phyloP scores from a whole-genome alignment of 306 rosid species.

The Acmispon strigosus region DNA sequence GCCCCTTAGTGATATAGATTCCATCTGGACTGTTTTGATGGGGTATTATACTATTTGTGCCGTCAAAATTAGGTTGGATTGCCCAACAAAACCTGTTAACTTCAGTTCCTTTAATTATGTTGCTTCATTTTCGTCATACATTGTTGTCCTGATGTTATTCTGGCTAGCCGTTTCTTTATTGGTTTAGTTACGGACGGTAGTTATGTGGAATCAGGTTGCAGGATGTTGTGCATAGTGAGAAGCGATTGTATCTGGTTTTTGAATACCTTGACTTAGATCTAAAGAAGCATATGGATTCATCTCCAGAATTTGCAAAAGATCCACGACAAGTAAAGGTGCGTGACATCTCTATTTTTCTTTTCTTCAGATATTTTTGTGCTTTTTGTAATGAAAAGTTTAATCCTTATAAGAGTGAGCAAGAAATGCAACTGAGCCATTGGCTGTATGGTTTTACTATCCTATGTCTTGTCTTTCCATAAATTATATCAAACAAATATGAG shows the following conservation, averaged over 20 bases:
- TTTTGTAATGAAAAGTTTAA: neutral
- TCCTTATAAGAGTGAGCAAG: neutral
- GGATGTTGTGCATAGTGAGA: constrained; percentile 94
- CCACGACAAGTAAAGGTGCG: constrained; percentile 73
- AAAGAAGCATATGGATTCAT: constrained; percentile 96
- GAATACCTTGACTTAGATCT: constrained; percentile 96
- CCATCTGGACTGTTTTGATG: neutral
- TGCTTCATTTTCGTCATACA: neutral
- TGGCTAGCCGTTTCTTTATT: constrained; percentile 1
- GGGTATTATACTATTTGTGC: neutral
- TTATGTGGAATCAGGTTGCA: constrained; percentile 54
- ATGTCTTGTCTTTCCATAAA: constrained; percentile 2
- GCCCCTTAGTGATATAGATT: neutral
- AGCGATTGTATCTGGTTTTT: constrained; percentile 89
- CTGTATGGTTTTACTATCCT: neutral
- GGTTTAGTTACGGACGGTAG: neutral
- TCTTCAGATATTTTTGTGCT: neutral
- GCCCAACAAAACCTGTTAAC: neutral
- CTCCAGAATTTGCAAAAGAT: constrained; percentile 87
- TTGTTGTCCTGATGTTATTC: neutral
- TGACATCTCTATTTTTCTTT: constrained; percentile 12
- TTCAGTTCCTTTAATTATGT: neutral
- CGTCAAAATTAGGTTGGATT: neutral
- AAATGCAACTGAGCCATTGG: neutral
- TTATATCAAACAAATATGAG: constrained; percentile 11